Evolutionary conservation across 768 basidiomycete genomes (phyloP).

Genomic region (Amanita exitialis): DNA sequence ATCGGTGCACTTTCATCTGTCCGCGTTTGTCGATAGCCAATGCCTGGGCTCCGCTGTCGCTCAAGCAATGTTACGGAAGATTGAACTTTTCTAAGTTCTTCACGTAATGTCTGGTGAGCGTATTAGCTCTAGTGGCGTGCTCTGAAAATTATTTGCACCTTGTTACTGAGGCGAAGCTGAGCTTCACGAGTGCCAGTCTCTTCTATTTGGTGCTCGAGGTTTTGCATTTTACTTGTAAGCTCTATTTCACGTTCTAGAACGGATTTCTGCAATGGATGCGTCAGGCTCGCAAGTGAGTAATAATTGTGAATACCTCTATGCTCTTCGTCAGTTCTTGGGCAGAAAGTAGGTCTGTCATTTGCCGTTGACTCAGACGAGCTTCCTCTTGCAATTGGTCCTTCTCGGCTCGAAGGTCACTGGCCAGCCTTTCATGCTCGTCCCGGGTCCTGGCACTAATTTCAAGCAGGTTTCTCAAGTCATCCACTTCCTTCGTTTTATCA

Average conservation of each 20-base stretch:
- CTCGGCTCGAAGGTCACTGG: slow-evolving; percentile 40
- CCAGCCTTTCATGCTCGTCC: slow-evolving; percentile 47
- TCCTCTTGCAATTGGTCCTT: slow-evolving; percentile 43
- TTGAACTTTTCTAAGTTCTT: slow-evolving; percentile 93
- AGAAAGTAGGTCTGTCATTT: slow-evolving; percentile 44
- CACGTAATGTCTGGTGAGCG: slow-evolving; percentile 65
- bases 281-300: not conserved
- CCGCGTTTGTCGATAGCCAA: slow-evolving; percentile 79
- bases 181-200: slow-evolving; percentile 63
- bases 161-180: slow-evolving; percentile 67
- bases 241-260: slow-evolving; percentile 34
- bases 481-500: slow-evolving; percentile 70
- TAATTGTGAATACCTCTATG: slow-evolving; percentile 46
- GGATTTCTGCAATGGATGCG: slow-evolving; percentile 18
- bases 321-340: slow-evolving; percentile 41
- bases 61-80: slow-evolving; percentile 86
- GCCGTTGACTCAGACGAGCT: slow-evolving; percentile 35
- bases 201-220: slow-evolving; percentile 59
- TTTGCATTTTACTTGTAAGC: slow-evolving; percentile 32
- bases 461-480: slow-evolving; percentile 54
- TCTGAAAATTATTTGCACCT: slow-evolving; percentile 35
- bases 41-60: slow-evolving; percentile 84
- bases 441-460: slow-evolving; percentile 47
- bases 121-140: slow-evolving; percentile 2
- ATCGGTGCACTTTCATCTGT: slow-evolving; percentile 28